Evolutionary conservation across 2,329 filamentous ascomycete species (phyloP), one percentile per base, ranked within the genome.

Genomic region (Ceratocystis lukuohia): DNA sequence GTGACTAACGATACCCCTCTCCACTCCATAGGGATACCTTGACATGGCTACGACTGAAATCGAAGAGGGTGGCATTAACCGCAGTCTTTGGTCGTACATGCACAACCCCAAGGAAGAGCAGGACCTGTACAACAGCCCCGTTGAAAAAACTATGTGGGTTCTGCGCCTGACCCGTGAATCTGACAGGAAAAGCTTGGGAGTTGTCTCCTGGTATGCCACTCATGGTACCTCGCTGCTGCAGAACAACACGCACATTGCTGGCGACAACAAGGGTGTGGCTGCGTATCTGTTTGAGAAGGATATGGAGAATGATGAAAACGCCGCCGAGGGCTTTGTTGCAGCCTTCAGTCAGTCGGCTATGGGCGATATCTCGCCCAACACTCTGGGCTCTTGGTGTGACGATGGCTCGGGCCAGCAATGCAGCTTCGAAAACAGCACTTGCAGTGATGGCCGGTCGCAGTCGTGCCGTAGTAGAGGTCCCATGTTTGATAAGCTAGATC

Each of bases 241-340:
- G 65, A 96, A 96, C 76, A 96, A 96, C 76, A 96, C 91, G 0
- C 80, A 96, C 15, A 84, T 94, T 63, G 87, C 91, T 2, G 93
- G 90, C n/a, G 93, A 97, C 75, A 97, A 97, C 78, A 97, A 97
- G 77, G 93, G 93, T 12, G 90, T 96, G 5, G 92, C 93, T 1
- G 89, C 92, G 0, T 88, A 88, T 73, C 78, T 96, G 5, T 88
- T 96, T 69, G 92, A 96, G 74, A 84, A 89, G 71, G 83, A 83
- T 53, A 82, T 88, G 66, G 75, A 77, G 50, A 77, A 77, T 4
- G 78, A 81, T 33, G 72, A 76, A 2, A 78, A 77, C 10, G 85
- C 84, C 57, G 80, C 83, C 0, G 78, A 83, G 0, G 82, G 81
- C 10, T 96, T 95, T 71, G 88, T 96, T 1, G 91, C 91, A 2